Evolutionary conservation across 2,329 filamentous ascomycete species (phyloP).

Genomic region (Trichophyton equinum): DNA sequence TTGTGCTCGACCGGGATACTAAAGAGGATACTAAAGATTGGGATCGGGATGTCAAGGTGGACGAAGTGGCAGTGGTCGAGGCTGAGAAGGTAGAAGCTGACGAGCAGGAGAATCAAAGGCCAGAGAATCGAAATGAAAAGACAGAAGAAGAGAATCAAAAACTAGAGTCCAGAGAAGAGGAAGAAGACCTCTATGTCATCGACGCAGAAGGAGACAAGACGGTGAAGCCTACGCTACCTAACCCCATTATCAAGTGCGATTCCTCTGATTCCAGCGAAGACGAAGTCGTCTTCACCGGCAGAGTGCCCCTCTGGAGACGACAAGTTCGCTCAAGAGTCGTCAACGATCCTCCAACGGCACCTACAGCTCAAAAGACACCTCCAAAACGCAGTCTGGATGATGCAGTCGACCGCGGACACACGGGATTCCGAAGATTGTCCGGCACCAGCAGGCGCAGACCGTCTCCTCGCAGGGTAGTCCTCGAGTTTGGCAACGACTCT

Average conservation of each 20-base stretch:
- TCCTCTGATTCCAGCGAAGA: conserved; percentile 57
- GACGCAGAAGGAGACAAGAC: conserved; percentile 23
- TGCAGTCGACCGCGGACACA: neutral
- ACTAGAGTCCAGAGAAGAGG: neutral
- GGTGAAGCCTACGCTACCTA: conserved; percentile 17
- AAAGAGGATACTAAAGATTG: neutral
- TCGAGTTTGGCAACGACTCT: neutral
- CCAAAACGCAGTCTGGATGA: neutral
- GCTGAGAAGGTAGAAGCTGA: neutral
- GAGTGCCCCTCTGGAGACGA: conserved; percentile 12
- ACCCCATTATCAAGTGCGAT: conserved; percentile 19
- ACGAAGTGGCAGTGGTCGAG: neutral
- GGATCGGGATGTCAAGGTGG: neutral
- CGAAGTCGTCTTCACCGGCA: conserved; percentile 30
- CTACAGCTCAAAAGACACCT: neutral
- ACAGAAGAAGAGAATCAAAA: no score
- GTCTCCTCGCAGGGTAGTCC: neutral
- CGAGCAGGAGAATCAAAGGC: neutral
- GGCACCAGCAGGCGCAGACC: neutral
- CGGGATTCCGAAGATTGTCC: neutral
- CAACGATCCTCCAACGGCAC: neutral
- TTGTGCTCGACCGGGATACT: neutral
- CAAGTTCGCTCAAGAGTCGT: neutral
- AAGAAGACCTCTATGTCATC: conserved; percentile 22
- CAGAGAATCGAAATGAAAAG: no score